A percentile compares a stretch with the other conserved stretches of the same genome.
Evolutionary conservation across 495 filamentous ascomycete species (phyloP).

Genomic region (Oleoguttula mirabilis): DNA sequence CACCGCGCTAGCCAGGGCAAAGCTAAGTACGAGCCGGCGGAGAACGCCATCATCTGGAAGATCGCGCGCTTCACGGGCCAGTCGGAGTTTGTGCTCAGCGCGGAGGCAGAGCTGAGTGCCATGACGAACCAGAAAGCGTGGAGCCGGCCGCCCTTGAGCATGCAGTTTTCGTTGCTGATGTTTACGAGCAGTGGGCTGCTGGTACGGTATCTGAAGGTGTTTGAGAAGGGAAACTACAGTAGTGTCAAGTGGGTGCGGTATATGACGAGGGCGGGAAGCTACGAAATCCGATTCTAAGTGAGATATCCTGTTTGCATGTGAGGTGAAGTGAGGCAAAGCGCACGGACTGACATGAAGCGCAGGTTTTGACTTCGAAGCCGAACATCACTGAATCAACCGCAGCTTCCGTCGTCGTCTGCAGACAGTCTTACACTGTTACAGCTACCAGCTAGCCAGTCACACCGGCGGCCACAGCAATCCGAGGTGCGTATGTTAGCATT

Average conservation of each 20-base stretch:
- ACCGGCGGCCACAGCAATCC: too few relatives aligned
- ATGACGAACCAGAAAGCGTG: conserved; percentile 99
- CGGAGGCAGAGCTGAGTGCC: conserved; percentile 81
- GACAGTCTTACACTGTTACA: too few relatives aligned
- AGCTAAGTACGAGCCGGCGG: conserved; percentile 94
- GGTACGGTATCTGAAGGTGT: conserved; percentile 95
- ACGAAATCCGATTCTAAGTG: conserved; percentile 58
- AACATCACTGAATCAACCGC: too few relatives aligned
- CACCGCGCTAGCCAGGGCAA: conserved; percentile 90
- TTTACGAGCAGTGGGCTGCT: conserved; percentile 89
- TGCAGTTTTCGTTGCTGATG: conserved; percentile 92
- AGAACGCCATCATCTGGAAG: conserved; percentile 99
- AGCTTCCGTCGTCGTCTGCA: too few relatives aligned
- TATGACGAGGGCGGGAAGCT: conserved; percentile 88
- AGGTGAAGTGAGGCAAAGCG: too few relatives aligned
- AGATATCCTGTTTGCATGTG: background rate
- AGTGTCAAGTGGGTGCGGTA: conserved; percentile 99
- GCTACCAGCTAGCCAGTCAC: too few relatives aligned
- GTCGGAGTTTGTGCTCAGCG: conserved; percentile 85
- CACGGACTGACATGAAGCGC: too few relatives aligned
- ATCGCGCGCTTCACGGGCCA: conserved; percentile 93
- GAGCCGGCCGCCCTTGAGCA: conserved; percentile 81
- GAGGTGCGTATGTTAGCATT: too few relatives aligned
- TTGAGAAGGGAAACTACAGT: conserved; percentile 98
- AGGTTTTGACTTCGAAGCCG: too few relatives aligned